A percentile compares a stretch with the other conserved stretches of the same genome.
Evolutionary conservation across 768 basidiomycete species (phyloP).

Genomic region (Pluteus cervinus): DNA sequence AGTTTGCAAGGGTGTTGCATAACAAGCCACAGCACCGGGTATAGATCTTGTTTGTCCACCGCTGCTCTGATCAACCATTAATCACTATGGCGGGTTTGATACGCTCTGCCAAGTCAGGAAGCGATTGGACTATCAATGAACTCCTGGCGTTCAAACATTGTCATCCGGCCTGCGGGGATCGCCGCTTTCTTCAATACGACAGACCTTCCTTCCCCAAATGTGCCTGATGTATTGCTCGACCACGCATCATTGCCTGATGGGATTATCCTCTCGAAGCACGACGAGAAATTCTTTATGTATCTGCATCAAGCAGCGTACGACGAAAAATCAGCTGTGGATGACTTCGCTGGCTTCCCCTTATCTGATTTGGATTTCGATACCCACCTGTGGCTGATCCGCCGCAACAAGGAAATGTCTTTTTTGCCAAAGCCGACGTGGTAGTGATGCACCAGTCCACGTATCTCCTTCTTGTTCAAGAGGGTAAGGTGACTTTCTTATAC

Average conservation of each 20-base stretch:
- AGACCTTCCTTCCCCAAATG: too few species aligned
- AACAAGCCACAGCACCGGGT: too few species aligned
- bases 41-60: too few species aligned
- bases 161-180: conserved; percentile 5
- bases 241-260: too few species aligned
- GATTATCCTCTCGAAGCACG: too few species aligned
- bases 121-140: conserved; percentile 20
- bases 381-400: conserved; percentile 7
- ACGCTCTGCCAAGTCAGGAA: conserved; percentile 18
- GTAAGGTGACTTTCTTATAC: conserved; percentile 11
- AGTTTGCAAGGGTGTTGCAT: too few species aligned
- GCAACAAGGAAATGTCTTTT: conserved; percentile 14
- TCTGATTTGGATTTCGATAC: conserved; percentile 15
- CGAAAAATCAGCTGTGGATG: too few species aligned
- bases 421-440: conserved; percentile 18
- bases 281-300: too few species aligned
- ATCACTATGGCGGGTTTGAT: conserved; percentile 14
- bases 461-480: conserved; percentile 21
- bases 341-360: conserved; percentile 18
- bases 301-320: too few species aligned
- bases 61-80: too few species aligned
- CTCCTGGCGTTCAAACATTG: conserved; percentile 18
- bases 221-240: too few species aligned
- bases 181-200: conserved; percentile 8
- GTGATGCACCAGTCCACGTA: conserved; percentile 13